A percentile compares a stretch with the other conserved stretches of the same genome.
These are phyloP conservation scores for Wickerhamiella pararugosa DNA, from an alignment of 1,139 yeast genomes.

Conservation along the genomic window DNA sequence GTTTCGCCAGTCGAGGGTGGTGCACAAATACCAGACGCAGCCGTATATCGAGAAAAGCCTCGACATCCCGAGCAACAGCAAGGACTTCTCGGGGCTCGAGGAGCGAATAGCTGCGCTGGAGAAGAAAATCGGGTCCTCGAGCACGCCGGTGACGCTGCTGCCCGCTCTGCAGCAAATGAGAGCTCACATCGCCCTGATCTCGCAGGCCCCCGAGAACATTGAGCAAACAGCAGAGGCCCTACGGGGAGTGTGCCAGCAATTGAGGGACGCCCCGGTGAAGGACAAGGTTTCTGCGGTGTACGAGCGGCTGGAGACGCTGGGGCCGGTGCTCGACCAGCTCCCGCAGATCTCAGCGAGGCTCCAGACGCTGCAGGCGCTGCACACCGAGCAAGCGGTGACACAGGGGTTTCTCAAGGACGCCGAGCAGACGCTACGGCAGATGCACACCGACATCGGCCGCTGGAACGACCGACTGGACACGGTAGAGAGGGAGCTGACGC, in stretches of 20 bases:
- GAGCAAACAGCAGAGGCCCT: constrained; percentile 2
- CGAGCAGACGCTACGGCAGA: constrained; percentile 26
- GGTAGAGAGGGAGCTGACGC: constrained; percentile 29
- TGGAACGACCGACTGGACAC: constrained; percentile 30
- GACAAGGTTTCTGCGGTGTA: constrained; percentile 3
- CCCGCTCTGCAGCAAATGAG: neutral
- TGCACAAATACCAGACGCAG: neutral
- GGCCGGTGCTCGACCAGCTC: constrained; percentile 1
- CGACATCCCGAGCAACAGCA: neutral
- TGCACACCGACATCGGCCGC: constrained; percentile 28
- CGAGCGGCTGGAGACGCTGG: constrained; percentile 3
- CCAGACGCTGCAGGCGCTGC: constrained; percentile 32
- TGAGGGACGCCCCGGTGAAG: neutral
- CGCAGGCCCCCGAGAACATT: neutral
- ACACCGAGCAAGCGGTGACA: constrained; percentile 39
- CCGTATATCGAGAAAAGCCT: neutral
- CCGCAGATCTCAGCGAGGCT: constrained; percentile 23
- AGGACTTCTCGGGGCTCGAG: constrained; percentile 5
- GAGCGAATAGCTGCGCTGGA: constrained; percentile 8
- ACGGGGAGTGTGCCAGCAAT: neutral
- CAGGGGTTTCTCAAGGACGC: constrained; percentile 36
- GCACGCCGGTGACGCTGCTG: neutral
- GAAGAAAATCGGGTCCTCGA: neutral
- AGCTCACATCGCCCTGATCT: constrained; percentile 1
- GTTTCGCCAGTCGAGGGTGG: neutral